Evolutionary conservation across 179 eudicot species (phyloP), one percentile per base, ranked within the genome.

Genomic region (Beta corolliflora): DNA sequence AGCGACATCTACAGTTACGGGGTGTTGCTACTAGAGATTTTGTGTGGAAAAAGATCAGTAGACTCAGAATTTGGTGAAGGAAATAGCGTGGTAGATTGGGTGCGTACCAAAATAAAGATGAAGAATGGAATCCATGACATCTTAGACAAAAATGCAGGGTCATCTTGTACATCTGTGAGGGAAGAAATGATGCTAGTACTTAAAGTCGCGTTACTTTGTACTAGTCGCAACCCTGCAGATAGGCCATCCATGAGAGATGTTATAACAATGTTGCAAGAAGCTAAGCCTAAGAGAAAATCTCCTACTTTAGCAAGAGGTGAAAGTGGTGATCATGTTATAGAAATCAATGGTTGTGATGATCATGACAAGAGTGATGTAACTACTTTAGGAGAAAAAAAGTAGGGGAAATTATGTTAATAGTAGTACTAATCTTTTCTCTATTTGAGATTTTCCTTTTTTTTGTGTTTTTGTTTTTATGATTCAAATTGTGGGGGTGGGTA

Each of bases 211-310:
- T 79, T 97, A 87, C 85, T 97, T 5, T 97, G 99, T 77, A 97
- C 97, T 0, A 92, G 98, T 75, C 87, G 88, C 1, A 90, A 81
- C 80, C 99, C 99, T 10, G 92, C 89, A 0, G 99, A 97, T 25
- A 84, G 99, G 63, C 99, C 99, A 0, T 87, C 99, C 2, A 97
- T 97, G 99, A 90, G 99, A 75, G 99, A 97, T 15, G 99, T 97
- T 14, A 92, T 97, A 23, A 92, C 99, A 0, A 97, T 97, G 98
- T 79, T 97, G 75, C 90, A 90, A 80, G 99, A 94, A 81, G 98
- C 98, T 67, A 94, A 87, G 87, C 99, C 99, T n/a, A 90, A 88
- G 87, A 86, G 98, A 65, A 97, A 97, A 73, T 61, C 85, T 4
- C 89, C 88, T 11, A 89, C 81, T 48, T 68, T 29, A 41, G 91